Conservation (phyloP, 768 basidiomycete genomes). For the Amanita pallidorosea region DNA sequence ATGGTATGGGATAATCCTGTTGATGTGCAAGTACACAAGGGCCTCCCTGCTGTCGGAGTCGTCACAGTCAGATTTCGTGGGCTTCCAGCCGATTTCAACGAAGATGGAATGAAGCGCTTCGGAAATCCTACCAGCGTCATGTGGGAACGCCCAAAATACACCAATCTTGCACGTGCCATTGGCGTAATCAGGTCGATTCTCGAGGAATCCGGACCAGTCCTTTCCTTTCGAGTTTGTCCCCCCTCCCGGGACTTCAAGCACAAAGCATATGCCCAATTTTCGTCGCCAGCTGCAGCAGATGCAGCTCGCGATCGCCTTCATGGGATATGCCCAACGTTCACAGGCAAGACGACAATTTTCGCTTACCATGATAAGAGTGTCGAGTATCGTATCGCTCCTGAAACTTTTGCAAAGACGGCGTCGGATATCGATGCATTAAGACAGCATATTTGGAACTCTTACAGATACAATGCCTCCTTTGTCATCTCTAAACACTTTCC, state of each 20-base stretch:
- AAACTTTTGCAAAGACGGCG: conserved; percentile 27
- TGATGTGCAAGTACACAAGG: conserved; percentile 39
- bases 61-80: conserved; percentile 52
- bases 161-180: conserved; percentile 25
- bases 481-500: conserved; percentile 11
- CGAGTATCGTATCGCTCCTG: conserved; percentile 27
- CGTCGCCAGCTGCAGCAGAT: conserved; percentile 39
- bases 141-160: conserved; percentile 36
- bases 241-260: conserved; percentile 38
- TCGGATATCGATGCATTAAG: conserved; percentile 37
- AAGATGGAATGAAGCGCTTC: conserved; percentile 33
- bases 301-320: conserved; percentile 38
- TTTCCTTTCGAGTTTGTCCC: conserved; percentile 34
- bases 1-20: conserved; percentile 30
- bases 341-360: conserved; percentile 33
- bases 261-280: conserved; percentile 47
- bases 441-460: conserved; percentile 20
- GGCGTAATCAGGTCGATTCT: conserved; percentile 31
- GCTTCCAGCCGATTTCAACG: conserved; percentile 34
- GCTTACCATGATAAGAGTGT: conserved; percentile 48
- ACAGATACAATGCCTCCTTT: conserved; percentile 15
- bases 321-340: conserved; percentile 29
- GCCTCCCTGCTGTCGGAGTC: conserved; percentile 44
- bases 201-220: conserved; percentile 17
- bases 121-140: conserved; percentile 38